A percentile compares a stretch with the other conserved stretches of the same genome.
These are phyloP conservation scores for Adansonia digitata DNA, from an alignment of 345 rosid species.

Conservation along the genomic window DNA sequence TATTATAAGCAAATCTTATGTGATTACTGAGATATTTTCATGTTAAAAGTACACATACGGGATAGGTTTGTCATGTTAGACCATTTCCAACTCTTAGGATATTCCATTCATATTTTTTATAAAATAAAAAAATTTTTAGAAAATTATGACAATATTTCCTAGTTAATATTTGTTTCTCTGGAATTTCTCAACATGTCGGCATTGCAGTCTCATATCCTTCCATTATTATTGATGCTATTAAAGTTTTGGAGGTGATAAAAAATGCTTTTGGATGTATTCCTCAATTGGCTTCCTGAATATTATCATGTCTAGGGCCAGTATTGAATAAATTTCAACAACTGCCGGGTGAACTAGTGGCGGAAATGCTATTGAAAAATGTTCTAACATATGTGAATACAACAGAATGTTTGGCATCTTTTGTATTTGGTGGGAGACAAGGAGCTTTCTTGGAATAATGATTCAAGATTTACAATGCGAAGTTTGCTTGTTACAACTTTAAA, in stretches of 20 bases:
- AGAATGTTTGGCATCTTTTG: slow-evolving; percentile 75
- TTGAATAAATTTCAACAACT: slow-evolving; percentile 71
- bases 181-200: too few species aligned
- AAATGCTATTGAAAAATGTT: slow-evolving; percentile 88
- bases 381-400: slow-evolving; percentile 73
- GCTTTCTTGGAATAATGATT: slow-evolving; percentile 73
- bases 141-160: too few species aligned
- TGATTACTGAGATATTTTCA: too few species aligned
- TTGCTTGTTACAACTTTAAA: slow-evolving; percentile 88
- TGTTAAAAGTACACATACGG: too few species aligned
- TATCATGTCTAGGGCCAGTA: slow-evolving; percentile 65
- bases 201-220: too few species aligned
- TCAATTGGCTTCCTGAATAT: slow-evolving; percentile 66
- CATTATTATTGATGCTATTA: too few species aligned
- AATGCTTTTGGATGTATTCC: slow-evolving; percentile 69
- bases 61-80: too few species aligned
- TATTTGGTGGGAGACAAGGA: slow-evolving; percentile 63
- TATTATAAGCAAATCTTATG: too few species aligned
- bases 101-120: too few species aligned
- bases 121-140: too few species aligned
- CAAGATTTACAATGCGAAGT: slow-evolving; percentile 67
- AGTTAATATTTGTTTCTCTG: too few species aligned
- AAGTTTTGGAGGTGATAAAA: slow-evolving; percentile 51
- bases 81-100: too few species aligned
- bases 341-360: slow-evolving; percentile 73